Conservation (phyloP, 192 early-diverging fungal genomes). For the Tieghemiomyces parasiticus region DNA sequence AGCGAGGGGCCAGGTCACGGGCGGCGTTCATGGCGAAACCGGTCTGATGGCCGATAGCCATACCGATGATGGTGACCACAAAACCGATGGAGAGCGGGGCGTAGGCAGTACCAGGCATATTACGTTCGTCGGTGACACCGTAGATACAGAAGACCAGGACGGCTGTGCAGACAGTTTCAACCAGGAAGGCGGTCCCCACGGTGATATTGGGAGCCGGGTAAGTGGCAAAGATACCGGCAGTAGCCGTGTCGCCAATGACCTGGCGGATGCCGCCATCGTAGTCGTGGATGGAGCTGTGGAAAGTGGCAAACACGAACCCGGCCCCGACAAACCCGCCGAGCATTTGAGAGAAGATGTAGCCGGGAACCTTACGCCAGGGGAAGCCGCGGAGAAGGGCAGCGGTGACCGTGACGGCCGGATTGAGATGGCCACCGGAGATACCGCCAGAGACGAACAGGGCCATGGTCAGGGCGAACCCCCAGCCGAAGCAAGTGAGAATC, state of each 20-base stretch:
- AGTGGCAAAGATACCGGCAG: constrained; percentile 48
- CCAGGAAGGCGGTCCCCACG: constrained; percentile 34
- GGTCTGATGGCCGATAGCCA: constrained; percentile 43
- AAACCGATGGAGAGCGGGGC: constrained; percentile 42
- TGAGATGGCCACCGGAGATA: constrained; percentile 59
- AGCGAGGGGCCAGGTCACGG: constrained; percentile 60
- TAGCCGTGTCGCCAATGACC: constrained; percentile 26
- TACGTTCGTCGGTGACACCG: constrained; percentile 37
- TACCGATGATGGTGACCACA: constrained; percentile 39
- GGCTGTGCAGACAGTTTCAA: constrained; percentile 52
- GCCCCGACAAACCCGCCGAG: constrained; percentile 55
- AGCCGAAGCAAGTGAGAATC: constrained; percentile 38
- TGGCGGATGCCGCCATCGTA: constrained; percentile 31
- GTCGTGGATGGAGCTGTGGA: constrained; percentile 37
- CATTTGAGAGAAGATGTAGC: constrained; percentile 52
- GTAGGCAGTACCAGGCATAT: constrained; percentile 34
- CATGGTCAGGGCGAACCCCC: constrained; percentile 43
- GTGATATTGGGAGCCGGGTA: constrained; percentile 35
- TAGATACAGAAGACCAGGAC: constrained; percentile 45
- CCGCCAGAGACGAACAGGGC: constrained; percentile 43
- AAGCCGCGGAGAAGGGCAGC: constrained; percentile 50
- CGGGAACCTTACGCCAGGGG: constrained; percentile 47
- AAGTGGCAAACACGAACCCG: constrained; percentile 43
- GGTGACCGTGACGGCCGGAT: constrained; percentile 59
- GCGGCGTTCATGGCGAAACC: constrained; percentile 60